These are phyloP conservation scores for Westerdykella sp. DNA, from an alignment of 2,329 filamentous ascomycete genomes.

Conservation along the genomic window DNA sequence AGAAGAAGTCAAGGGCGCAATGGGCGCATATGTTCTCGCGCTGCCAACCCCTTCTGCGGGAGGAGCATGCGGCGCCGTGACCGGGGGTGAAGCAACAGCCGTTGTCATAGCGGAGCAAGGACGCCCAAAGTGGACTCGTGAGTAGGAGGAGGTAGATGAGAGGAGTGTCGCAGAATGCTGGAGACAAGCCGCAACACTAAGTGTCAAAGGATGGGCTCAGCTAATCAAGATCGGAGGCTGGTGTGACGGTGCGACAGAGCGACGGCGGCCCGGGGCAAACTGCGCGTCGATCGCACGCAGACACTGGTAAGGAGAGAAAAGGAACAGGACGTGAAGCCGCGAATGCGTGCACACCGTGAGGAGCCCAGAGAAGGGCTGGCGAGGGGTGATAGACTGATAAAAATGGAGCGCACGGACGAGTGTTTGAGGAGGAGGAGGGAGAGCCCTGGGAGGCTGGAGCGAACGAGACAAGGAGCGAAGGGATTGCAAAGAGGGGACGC, in stretches of 20 bases:
- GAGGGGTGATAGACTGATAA: conserved; percentile 2
- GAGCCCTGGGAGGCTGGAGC: conserved; percentile 3
- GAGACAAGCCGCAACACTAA: conserved; percentile 29
- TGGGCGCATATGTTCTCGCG: conserved; percentile 41
- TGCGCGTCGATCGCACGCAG: background rate
- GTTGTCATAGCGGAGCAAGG: conserved; percentile 39
- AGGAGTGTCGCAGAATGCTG: conserved; percentile 32
- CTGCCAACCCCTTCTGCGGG: conserved; percentile 31
- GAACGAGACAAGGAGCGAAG: conserved; percentile 3
- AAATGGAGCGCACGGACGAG: background rate
- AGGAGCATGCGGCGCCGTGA: conserved; percentile 36
- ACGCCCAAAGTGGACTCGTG: conserved; percentile 1
- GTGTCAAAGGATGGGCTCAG: conserved; percentile 30
- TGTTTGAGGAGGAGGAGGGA: background rate
- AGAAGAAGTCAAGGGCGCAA: conserved; percentile 39
- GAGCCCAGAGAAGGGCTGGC: background rate
- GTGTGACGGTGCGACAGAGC: conserved; percentile 15
- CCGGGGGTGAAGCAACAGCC: conserved; percentile 40
- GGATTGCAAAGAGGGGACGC: background rate
- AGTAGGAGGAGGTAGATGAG: conserved; percentile 24
- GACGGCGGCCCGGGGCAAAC: background rate
- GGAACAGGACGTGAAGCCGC: background rate
- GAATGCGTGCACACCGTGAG: too few relatives aligned
- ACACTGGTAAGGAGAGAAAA: background rate
- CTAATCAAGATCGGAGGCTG: conserved; percentile 20